These are phyloP conservation scores for Amaranthus cruentus DNA, from an alignment of 148 eudicot genomes.

Conservation along the genomic window DNA sequence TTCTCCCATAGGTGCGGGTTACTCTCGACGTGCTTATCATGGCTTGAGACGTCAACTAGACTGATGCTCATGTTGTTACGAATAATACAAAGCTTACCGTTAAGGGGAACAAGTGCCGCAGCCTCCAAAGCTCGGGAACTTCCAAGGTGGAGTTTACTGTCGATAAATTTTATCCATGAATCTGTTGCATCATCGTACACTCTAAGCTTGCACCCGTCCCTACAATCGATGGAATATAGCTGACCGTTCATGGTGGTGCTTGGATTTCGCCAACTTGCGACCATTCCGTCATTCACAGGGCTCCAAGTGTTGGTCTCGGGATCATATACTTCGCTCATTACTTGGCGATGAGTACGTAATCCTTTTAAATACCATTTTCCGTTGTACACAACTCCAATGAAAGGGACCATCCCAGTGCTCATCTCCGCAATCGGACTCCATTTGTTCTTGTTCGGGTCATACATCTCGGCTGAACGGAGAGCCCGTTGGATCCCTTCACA, in stretches of 20 bases:
- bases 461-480: conserved; percentile 84
- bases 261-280: conserved; percentile 93
- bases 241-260: conserved; percentile 81
- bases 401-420: conserved; percentile 93
- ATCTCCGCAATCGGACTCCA: conserved; percentile 84
- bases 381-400: conserved; percentile 81
- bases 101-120: conserved; percentile 83
- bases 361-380: conserved; percentile 92
- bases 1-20: conserved; percentile 86
- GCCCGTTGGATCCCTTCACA: conserved; percentile 88
- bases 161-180: conserved; percentile 75
- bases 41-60: conserved; percentile 74
- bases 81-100: conserved; percentile 85
- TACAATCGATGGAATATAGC: conserved; percentile 82
- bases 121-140: conserved; percentile 86
- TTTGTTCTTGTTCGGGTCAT: conserved; percentile 76
- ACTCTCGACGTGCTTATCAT: conserved; percentile 67
- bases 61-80: conserved; percentile 94
- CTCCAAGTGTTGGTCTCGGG: conserved; percentile 67
- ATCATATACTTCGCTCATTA: conserved; percentile 70
- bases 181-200: conserved; percentile 58
- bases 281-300: conserved; percentile 68
- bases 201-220: conserved; percentile 88
- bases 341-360: conserved; percentile 70
- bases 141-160: conserved; percentile 81